These are phyloP conservation scores for Talaromyces thailandensis DNA, from an alignment of 495 filamentous ascomycete genomes.

Conservation along the genomic window DNA sequence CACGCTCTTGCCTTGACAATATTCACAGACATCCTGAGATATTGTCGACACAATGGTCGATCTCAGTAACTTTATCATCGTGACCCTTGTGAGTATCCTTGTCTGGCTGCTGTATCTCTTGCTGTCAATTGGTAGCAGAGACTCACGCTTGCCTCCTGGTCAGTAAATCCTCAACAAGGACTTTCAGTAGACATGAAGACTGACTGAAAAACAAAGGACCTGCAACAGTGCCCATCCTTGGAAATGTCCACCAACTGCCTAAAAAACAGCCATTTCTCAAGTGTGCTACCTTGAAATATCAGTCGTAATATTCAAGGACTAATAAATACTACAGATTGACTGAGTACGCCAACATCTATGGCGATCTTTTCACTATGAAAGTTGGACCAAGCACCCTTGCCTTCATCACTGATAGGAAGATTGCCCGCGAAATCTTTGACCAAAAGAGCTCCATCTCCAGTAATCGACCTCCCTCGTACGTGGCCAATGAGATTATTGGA, in stretches of 20 bases:
- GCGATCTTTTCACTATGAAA: constrained; percentile 35
- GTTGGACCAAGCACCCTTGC: constrained; percentile 22
- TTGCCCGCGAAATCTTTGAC: constrained; percentile 36
- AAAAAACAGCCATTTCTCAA: neutral
- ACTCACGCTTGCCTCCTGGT: neutral
- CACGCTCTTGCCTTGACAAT: neutral
- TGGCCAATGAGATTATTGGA: constrained; percentile 33
- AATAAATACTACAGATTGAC: constrained; percentile 23
- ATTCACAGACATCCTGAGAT: neutral
- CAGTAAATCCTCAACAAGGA: neutral
- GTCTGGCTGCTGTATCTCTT: neutral
- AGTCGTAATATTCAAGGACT: neutral
- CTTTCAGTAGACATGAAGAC: neutral
- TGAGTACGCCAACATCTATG: constrained; percentile 35
- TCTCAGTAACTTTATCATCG: neutral
- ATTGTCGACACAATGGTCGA: neutral
- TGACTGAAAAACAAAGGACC: neutral
- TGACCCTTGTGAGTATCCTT: neutral
- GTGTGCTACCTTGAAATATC: neutral
- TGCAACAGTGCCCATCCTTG: neutral
- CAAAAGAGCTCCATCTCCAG: constrained; percentile 33
- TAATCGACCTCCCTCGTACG: constrained; percentile 33
- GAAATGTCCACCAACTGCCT: neutral
- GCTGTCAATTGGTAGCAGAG: neutral
- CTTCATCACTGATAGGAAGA: constrained; percentile 27